These are phyloP conservation scores for Phytophthora sp. DNA, from an alignment of 352 stramenopile genomes.

Conservation along the genomic window DNA sequence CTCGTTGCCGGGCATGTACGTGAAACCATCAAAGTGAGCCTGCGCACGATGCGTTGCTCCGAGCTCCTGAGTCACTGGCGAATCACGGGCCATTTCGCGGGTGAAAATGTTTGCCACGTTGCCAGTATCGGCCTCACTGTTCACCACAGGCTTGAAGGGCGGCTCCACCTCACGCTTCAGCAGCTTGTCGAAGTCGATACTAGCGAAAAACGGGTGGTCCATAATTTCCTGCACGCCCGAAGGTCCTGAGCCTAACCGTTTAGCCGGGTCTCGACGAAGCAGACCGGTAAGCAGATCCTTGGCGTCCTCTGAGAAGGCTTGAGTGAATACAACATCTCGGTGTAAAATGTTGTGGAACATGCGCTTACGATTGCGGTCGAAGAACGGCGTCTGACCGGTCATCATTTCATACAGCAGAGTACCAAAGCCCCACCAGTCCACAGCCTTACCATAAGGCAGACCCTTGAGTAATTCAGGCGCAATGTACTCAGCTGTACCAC, in stretches of 20 bases:
- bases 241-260: slow-evolving; percentile 79
- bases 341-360: slow-evolving; percentile 96
- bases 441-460: slow-evolving; percentile 88
- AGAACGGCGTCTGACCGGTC: slow-evolving; percentile 94
- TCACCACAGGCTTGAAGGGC: slow-evolving; percentile 88
- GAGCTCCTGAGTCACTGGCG: slow-evolving; percentile 85
- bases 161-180: slow-evolving; percentile 84
- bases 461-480: slow-evolving; percentile 91
- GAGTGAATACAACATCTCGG: slow-evolving; percentile 86
- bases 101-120: slow-evolving; percentile 92
- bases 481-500: slow-evolving; percentile 94
- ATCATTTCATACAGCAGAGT: slow-evolving; percentile 96
- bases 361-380: slow-evolving; percentile 94
- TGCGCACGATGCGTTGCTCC: slow-evolving; percentile 83
- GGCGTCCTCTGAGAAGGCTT: slow-evolving; percentile 88
- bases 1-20: slow-evolving; percentile 84
- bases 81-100: slow-evolving; percentile 86
- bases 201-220: slow-evolving; percentile 90
- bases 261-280: slow-evolving; percentile 82
- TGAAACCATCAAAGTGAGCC: slow-evolving; percentile 94
- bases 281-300: slow-evolving; percentile 84
- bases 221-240: slow-evolving; percentile 90
- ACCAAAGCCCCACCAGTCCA: slow-evolving; percentile 95
- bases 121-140: slow-evolving; percentile 78
- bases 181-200: slow-evolving; percentile 86